Percentiles rank a stretch among this genome's conserved stretches.
phyloP scores from a whole-genome alignment of 345 rosid species.

The Isatis tinctoria region DNA sequence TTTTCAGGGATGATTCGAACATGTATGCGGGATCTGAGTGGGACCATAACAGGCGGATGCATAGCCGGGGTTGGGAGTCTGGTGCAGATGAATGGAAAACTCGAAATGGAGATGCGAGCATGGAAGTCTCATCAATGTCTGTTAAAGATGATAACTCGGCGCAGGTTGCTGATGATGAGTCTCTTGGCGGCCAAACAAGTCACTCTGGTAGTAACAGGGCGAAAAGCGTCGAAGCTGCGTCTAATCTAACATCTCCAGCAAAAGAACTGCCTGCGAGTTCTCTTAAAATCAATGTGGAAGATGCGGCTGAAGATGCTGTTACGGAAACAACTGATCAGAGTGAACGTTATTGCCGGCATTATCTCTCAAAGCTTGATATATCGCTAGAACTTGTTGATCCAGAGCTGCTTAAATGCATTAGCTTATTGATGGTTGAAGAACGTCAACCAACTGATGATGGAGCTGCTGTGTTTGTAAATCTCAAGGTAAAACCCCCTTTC shows the following conservation, averaged over 20 bases:
- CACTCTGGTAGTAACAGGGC: slow-evolving; percentile 44
- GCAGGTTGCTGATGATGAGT: slow-evolving; percentile 51
- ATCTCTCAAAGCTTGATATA: slow-evolving; percentile 86
- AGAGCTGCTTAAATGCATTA: slow-evolving; percentile 53
- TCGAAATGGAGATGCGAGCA: slow-evolving; percentile 59
- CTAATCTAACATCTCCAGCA: slow-evolving; percentile 40
- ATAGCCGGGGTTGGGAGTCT: slow-evolving; percentile 74
- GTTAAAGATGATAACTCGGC: slow-evolving; percentile 54
- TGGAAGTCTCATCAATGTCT: slow-evolving; percentile 51
- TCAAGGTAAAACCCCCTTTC: slow-evolving; percentile 45
- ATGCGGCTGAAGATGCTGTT: slow-evolving; percentile 38
- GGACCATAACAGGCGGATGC: slow-evolving; percentile 80
- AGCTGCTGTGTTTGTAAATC: slow-evolving; percentile 44
- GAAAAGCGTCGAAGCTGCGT: slow-evolving; percentile 47
- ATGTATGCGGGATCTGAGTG: slow-evolving; percentile 73
- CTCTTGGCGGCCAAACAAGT: slow-evolving; percentile 40
- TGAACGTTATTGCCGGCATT: slow-evolving; percentile 35
- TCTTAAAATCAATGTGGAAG: slow-evolving; percentile 34
- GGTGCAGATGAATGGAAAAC: slow-evolving; percentile 74
- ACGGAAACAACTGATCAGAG: slow-evolving; percentile 23
- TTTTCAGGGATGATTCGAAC: slow-evolving; percentile 75
- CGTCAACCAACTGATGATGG: slow-evolving; percentile 40
- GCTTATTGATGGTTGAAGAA: slow-evolving; percentile 38
- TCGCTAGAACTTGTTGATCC: slow-evolving; percentile 69
- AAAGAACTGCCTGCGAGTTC: slow-evolving; percentile 40